Conservation (phyloP, 805 yeast genomes). For the Spathaspora hagerdaliae region DNA sequence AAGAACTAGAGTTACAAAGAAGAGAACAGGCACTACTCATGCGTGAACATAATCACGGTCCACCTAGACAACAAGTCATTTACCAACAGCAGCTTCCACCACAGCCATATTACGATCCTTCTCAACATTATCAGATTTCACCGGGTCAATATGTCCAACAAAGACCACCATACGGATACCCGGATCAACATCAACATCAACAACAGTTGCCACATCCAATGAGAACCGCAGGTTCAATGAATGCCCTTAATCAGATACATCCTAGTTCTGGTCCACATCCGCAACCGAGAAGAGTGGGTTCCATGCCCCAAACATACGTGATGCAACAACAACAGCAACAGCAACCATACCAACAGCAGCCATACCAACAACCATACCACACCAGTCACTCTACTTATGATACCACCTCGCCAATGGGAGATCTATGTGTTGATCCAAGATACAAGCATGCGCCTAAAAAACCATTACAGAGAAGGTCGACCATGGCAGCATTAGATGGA, state of each 20-base stretch:
- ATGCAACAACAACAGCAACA: slow-evolving; percentile 3
- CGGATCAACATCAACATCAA: slow-evolving; percentile 11
- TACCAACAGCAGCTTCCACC: slow-evolving; percentile 3
- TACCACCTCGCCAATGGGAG: slow-evolving; percentile 20
- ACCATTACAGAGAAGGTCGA: slow-evolving; percentile 29
- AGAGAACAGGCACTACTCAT: slow-evolving; percentile 22
- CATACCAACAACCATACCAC: slow-evolving; percentile 8
- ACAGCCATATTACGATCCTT: slow-evolving; percentile 2
- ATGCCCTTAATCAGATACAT: neutral
- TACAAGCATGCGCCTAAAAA: slow-evolving; percentile 21
- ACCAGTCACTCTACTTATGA: slow-evolving; percentile 7
- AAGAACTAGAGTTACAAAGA: slow-evolving; percentile 21
- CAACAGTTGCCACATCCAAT: slow-evolving; percentile 6
- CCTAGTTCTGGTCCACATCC: slow-evolving; percentile 3
- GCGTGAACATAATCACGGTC: slow-evolving; percentile 13
- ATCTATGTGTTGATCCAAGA: slow-evolving; percentile 21
- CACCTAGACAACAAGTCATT: neutral
- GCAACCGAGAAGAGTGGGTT: slow-evolving; percentile 6
- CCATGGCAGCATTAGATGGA: slow-evolving; percentile 29
- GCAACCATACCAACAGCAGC: slow-evolving; percentile 10
- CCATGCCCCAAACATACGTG: slow-evolving; percentile 11
- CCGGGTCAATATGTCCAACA: slow-evolving; percentile 1
- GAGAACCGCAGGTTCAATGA: neutral
- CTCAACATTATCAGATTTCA: slow-evolving; percentile 1
- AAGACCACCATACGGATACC: slow-evolving; percentile 26